Evolutionary conservation across 139 green algal species (phyloP).

Genomic region (Chlamydomonas sp.): DNA sequence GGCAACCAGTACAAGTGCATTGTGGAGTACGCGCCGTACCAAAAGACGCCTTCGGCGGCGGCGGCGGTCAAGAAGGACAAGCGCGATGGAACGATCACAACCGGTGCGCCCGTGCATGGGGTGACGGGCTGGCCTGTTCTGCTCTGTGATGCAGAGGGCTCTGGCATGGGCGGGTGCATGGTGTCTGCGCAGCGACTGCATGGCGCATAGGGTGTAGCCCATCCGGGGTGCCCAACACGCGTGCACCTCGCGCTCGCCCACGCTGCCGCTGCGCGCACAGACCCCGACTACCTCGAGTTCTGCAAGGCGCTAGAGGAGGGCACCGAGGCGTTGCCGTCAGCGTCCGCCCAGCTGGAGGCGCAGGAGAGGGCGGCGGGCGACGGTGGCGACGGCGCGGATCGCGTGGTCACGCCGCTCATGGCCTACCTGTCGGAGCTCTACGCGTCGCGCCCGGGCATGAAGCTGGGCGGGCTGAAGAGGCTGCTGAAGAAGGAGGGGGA

Average conservation of each 20-base stretch:
- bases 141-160: too few species aligned
- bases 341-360: conserved; percentile 29
- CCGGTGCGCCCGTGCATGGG: too few species aligned
- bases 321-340: conserved; percentile 32
- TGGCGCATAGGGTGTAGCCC: too few species aligned
- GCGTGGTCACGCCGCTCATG: conserved; percentile 17
- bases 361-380: conserved; percentile 13
- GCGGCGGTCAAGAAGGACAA: conserved; percentile 39
- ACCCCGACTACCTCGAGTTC: conserved; percentile 61
- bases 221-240: too few species aligned
- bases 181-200: too few species aligned
- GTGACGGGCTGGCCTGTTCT: too few species aligned
- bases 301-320: conserved; percentile 38
- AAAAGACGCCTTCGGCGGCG: conserved; percentile 41
- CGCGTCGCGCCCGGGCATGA: conserved; percentile 9
- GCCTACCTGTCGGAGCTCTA: conserved; percentile 21
- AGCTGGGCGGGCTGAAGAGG: conserved; percentile 5
- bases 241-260: too few species aligned
- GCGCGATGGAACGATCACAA: conserved; percentile 59
- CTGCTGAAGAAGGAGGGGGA: too few species aligned
- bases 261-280: conserved; percentile 27
- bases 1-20: conserved; percentile 45
- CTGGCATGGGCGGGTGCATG: too few species aligned
- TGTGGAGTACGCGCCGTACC: conserved; percentile 70
- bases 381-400: background rate